Evolutionary conservation across 805 yeast species (phyloP), one percentile per base, ranked within the genome.

Genomic region (Pichia nanzhaoensis): DNA sequence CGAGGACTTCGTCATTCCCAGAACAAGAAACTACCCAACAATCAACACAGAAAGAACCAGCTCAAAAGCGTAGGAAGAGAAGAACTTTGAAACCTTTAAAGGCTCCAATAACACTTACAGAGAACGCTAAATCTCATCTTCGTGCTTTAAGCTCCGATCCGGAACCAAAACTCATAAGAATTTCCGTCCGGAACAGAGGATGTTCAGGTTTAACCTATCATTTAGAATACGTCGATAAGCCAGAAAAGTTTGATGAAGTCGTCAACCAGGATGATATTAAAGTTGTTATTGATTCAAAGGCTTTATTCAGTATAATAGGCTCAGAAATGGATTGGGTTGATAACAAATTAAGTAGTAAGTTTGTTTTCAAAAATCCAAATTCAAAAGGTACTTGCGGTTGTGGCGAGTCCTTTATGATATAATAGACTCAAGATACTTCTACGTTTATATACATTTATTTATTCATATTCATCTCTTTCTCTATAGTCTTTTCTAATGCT

Each of bases 261-360:
- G 87, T 93, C 9, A 87, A 78, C 53, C 98, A 91, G 67, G 96
- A 90, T 57, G 97, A 95, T 31, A 95, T 93, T 34, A 85, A 80
- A 62, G 95, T 93, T 2, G 73, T 90, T 45, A 87, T 93, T 38
- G 99, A 93, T 63, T 91, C 98, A 22, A 93, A 93, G 64, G 99
- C 99, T 0, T 72, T 93, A 44, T 90, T 93, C 64, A 83, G 95
- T 54, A 90, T 93, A 37, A 95, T 93, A 47, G 99, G 99, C 1
- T 84, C 95, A 5, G 95, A 90, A 65, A 93, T 93, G 99, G 99
- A 93, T 66, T 93, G 96, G 96, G 72, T 87, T 40, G 98, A 93
- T 59, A 96, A 93, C 59, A 90, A 88, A 63, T 70, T 93, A 51
- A 77, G 89, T 28, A 81, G 93, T 13, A 77, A 95, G 58, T 93